Evolutionary conservation across 441 rosid genomes (phyloP), one percentile per base, ranked within the genome.

Genomic region (Gossypium gossypioides): DNA sequence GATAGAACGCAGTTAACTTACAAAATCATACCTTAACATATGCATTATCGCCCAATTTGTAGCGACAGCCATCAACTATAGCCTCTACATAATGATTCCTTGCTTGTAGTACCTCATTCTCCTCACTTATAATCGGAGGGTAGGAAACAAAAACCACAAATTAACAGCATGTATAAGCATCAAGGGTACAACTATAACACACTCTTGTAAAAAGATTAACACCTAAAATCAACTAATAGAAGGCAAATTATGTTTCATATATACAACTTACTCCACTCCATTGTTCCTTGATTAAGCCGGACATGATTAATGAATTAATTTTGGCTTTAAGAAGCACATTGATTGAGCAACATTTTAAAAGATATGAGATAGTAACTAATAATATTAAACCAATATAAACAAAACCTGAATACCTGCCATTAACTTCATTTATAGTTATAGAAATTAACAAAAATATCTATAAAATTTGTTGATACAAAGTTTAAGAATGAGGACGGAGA

Each of bases 1-100:
- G 12, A 6, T 6, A 48, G 2, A 7, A 6, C 3, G 7, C 13
- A 62, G 46, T 44, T 42, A n/a, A 2, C 9, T 3, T 7, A 22
- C 32, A 48, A 48, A 67, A 50, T 1, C 24, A 67, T 15, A 67
- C 71, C 71, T 67, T 50, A 7, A 50, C 71, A 50, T 48, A 67
- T 1, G 58, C 71, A 8, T 48, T 67, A 15, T 67, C 25, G 3
- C 71, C 71, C 40, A 67, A 67, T 48, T 67, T 50, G 58, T 50
- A 67, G 7, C 15, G 9, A 15, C 58, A 25, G 5, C 71, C 58
- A 48, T 67, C 71, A 48, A 67, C 15, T 57, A 7, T 67, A 25
- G 71, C 58, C n/a, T 67, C 6, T 3, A 6, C 3, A 48, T 48
- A 48, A n/a, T 67, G 71, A 48, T 67, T 48, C 21, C 7, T 48